Base-by-base conservation (phyloP, 768 basidiomycete species). In the Naganishia vishniacii region DNA sequence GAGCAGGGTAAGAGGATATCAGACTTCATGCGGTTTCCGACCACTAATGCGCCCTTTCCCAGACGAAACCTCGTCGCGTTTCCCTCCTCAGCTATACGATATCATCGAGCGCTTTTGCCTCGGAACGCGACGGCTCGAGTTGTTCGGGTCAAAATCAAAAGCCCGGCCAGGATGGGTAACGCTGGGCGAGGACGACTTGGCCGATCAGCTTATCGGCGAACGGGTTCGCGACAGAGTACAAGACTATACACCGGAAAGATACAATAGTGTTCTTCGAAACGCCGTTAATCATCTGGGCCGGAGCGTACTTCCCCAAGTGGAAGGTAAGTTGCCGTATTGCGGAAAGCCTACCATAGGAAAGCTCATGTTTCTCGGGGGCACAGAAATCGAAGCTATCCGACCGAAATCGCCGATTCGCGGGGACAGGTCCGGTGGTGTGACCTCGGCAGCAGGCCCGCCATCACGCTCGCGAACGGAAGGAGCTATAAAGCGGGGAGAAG, bases 101-200 rank as follows among this genome's bases (percentile, higher is more conserved):
- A 83, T 99, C 44, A 88, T 98, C 73, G 95, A 99, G 78, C 97
- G 94, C 76, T 98, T 99, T 76, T 98, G 93, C 73, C 86, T 95
- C 53, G 95, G 93, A 4, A 83, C 88, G 0, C 86, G 94, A 16
- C 84, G 95, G 2, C 84, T 99, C 15, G 91, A 98, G 73, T 79
- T 99, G 13, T 97, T 92, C 68, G 91, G 89, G 0, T 83, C 84
- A 2, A 80, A 80, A 0, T 81, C 83, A 0, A 26, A 85, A 0
- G 79, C 89, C 6, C 84, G 93, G 0, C 83, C 85, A 12, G 94
- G 94, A 6, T 99, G 95, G 95, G 86, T 95, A 12, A 89, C 90
- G n/a, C 85, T 86, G 12, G 64, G 69, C 0, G 16, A 51, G 16
- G 69, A 66, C 26, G 62, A 31, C 13, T 12, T 48, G 26, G 40